Evolutionary conservation across 371 early-diverging fungal genomes (phyloP), one percentile per base, ranked within the genome.

Genomic region (Caulochytrium protostelioides): DNA sequence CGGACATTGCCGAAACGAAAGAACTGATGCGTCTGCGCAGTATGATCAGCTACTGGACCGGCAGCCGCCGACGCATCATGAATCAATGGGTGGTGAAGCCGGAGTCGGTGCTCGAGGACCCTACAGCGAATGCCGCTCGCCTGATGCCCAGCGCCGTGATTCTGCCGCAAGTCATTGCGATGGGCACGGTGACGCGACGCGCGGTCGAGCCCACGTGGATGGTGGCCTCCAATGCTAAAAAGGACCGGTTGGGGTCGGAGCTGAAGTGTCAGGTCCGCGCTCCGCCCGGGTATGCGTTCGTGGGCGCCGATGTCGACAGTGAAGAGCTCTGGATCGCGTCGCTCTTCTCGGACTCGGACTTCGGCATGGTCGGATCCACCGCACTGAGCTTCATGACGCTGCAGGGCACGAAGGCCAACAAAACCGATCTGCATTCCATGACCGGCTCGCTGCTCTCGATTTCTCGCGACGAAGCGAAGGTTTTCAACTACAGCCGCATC

Each of bases 251-350:
- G 26, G 97, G 97, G 3, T 85, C 87, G 0, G 97, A 95, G 39
- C 62, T 95, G 26, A 95, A 95, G 48, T 64, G 83, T 1, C 69
- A 76, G 61, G 62, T 95, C 5, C 59, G 61, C 21, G 80, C 89
- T 0, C 91, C 97, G 0, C 39, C 48, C 6, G 86, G 52, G 72
- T 79, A 79, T 49, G 65, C 62, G 30, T 69, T 95, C 49, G 76
- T 92, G 3, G 97, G 97, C 3, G 97, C 97, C 1, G 97, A 95
- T 54, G 97, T 95, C 1, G 97, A 95, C 43, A 79, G 80, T 0
- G 83, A 95, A 47, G 97, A 95, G 55, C 64, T 95, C 12, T 95
- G 97, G 97, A 90, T 95, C 37, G 74, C 87, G 3, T 78, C 81
- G 49, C 47, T 91, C 8, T 70, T 95, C 42, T 91, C 91, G 14